Base-by-base conservation (phyloP, 768 basidiomycete species). In the Russula brevipes region DNA sequence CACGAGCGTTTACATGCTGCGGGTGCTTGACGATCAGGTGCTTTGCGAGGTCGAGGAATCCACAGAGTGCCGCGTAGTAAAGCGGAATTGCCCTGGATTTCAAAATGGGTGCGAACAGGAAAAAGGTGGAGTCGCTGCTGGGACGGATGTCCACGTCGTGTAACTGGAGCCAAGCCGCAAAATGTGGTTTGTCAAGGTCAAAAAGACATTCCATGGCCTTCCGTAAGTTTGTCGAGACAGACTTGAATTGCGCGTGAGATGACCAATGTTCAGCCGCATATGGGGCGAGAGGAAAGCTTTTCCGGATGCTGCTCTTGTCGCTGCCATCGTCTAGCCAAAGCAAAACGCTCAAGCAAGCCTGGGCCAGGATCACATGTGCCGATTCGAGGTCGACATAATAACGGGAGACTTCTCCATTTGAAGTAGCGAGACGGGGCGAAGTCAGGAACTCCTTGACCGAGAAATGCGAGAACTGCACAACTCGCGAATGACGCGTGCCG, bases 401-500 rank as follows among this genome's bases (percentile, higher is more conserved):
- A 19, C 42, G n/a, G 10, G 44, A 46, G 33, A 57, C 44, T 8
- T 24, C 44, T 4, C 17, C n/a, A 36, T n/a, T 45, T 4, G 55
- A 24, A 36, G 6, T 0, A 14, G 44, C 44, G 24, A 57, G 33
- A 6, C 55, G 44, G 17, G 17, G 10, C n/a, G 55, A 57, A 0
- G 44, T 57, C 9, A 57, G 55, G 44, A 35, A 57, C n/a, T 57
- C 55, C 33, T 57, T 57, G 3, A 57, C 55, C 5, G 55, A 57
- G 31, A 57, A 57, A 12, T 57, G 55, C 5, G 55, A 57, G n/a
- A 57, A 57, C 16, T 57, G 55, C 0, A 57, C 42, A 0, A 57
- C n/a, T 57, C 36, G 55, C 19, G 5, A 3, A 0, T 17, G 10
- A 0, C 24, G 1, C 12, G 44, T 42, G 4, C 35, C 54, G 14